phyloP scores from a whole-genome alignment of 768 basidiomycete species.

The Gymnopilus dilepis region DNA sequence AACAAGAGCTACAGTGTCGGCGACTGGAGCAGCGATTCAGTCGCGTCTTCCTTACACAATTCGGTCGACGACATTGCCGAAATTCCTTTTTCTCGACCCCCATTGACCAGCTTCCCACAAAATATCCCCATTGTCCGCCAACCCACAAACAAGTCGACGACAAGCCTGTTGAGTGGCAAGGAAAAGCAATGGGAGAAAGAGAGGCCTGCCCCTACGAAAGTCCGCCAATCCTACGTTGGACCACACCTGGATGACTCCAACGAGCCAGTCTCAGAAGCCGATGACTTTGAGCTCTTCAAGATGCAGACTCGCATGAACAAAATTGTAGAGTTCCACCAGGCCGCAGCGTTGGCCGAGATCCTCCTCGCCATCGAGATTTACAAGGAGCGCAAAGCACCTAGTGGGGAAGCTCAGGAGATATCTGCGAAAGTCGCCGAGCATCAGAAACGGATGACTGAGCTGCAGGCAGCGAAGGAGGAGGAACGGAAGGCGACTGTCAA shows the following conservation, averaged over 20 bases:
- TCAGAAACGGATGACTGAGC: slow-evolving; percentile 41
- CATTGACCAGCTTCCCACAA: slow-evolving; percentile 11
- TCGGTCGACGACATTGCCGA: slow-evolving; percentile 22
- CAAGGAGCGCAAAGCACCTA: slow-evolving; percentile 39
- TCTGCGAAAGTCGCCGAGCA: slow-evolving; percentile 41
- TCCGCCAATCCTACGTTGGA: slow-evolving; percentile 39
- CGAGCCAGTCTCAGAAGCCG: slow-evolving; percentile 38
- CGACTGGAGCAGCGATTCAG: slow-evolving; percentile 27
- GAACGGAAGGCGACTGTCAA: slow-evolving; percentile 51
- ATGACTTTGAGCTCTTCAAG: slow-evolving; percentile 49
- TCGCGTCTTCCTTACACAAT: slow-evolving; percentile 25
- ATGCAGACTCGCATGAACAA: slow-evolving; percentile 50
- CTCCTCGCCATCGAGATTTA: slow-evolving; percentile 45
- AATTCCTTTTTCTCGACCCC: slow-evolving; percentile 16
- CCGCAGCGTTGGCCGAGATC: slow-evolving; percentile 49
- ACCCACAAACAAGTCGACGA: slow-evolving; percentile 1
- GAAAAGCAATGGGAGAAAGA: slow-evolving; percentile 1
- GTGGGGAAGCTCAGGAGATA: slow-evolving; percentile 34
- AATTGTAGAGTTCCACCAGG: slow-evolving; percentile 56
- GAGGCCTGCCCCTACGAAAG: slow-evolving; percentile 18
- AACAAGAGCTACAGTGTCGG: slow-evolving; percentile 16
- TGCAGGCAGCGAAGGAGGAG: slow-evolving; percentile 53
- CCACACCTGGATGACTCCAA: slow-evolving; percentile 38
- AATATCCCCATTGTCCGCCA: slow-evolving; percentile 1
- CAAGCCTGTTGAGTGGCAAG: slow-evolving; percentile 5